A percentile compares a stretch with the other conserved stretches of the same genome.
Conservation (phyloP, 2,329 filamentous ascomycete species). For the Phaeosphaeriaceae sp. region DNA sequence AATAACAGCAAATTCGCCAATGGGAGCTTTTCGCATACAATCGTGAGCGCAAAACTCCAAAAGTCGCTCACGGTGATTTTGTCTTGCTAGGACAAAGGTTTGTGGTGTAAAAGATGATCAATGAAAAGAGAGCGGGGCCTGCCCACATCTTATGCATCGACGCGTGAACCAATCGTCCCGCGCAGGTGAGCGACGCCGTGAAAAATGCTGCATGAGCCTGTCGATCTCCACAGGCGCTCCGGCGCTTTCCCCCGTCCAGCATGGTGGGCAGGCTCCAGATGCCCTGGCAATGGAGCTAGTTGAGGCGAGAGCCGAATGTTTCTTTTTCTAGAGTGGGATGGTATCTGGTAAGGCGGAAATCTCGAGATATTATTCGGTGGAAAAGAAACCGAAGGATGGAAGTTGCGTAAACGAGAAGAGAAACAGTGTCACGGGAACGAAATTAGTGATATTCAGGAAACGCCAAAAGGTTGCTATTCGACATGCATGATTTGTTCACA, state of each 20-base stretch:
- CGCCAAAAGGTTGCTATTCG: not conserved
- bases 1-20: not conserved
- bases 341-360: not conserved
- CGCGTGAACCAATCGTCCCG: slow-evolving; percentile 3
- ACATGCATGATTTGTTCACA: slow-evolving; percentile 2
- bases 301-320: slow-evolving; percentile 32
- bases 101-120: not conserved
- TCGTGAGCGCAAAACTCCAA: slow-evolving; percentile 51
- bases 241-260: slow-evolving; percentile 14
- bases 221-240: slow-evolving; percentile 34
- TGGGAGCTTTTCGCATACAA: slow-evolving; percentile 45
- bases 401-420: not conserved
- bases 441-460: not conserved
- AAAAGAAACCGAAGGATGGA: not conserved
- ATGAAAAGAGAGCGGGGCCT: slow-evolving; percentile 16
- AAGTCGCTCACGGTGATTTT: slow-evolving; percentile 47
- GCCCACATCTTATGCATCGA: slow-evolving; percentile 30
- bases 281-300: slow-evolving; percentile 1
- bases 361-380: not conserved
- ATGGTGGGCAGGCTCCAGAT: not conserved
- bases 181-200: slow-evolving; percentile 17
- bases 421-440: not conserved
- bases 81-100: slow-evolving; percentile 8
- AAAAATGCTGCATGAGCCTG: slow-evolving; percentile 13
- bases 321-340: slow-evolving; percentile 24